Evolutionary conservation across 148 eudicot genomes (phyloP).

Genomic region (Rhododendron simsii): DNA sequence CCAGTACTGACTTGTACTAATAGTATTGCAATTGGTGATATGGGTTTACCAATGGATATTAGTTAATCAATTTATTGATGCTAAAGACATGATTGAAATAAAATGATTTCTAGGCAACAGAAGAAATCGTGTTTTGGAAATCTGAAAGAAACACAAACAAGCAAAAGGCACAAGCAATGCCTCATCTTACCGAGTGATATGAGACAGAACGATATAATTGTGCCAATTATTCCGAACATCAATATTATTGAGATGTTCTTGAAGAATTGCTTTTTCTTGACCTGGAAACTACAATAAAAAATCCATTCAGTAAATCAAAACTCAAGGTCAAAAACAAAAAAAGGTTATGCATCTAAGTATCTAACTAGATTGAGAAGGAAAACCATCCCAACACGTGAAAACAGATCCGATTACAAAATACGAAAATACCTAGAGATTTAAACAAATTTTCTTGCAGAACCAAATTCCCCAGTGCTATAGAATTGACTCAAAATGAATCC

Average conservation of each 20-base stretch:
- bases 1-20: background rate
- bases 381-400: background rate
- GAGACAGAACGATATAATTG: constrained; percentile 77
- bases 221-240: constrained; percentile 83
- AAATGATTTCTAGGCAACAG: background rate
- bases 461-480: background rate
- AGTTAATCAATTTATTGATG: background rate
- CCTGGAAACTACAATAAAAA: constrained; percentile 71
- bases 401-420: background rate
- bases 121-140: background rate
- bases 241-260: constrained; percentile 74
- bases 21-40: background rate
- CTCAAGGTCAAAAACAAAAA: background rate
- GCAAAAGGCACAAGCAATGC: background rate
- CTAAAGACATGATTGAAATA: background rate
- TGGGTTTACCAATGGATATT: background rate
- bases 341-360: too few species aligned
- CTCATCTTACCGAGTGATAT: constrained; percentile 62
- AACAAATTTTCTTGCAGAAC: background rate
- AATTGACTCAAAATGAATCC: background rate
- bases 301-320: background rate
- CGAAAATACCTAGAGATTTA: background rate
- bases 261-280: constrained; percentile 95
- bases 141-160: background rate
- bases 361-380: background rate